Conservation (phyloP, 495 filamentous ascomycete genomes). For the Xylaria cubensis region DNA sequence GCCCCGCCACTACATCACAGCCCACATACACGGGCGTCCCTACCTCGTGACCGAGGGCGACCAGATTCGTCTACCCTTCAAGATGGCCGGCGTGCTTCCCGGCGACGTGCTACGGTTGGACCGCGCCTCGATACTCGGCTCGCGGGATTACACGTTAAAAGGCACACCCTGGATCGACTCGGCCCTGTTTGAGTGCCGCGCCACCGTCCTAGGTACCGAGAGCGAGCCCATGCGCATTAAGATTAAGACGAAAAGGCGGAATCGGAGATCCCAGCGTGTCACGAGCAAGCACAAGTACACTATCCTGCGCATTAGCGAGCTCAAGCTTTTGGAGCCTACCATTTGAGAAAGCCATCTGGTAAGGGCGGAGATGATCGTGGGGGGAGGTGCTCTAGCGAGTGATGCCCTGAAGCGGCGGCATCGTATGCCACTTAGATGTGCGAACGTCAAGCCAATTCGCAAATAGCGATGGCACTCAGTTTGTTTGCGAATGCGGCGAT, state of each 20-base stretch:
- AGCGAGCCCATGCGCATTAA: constrained; percentile 83
- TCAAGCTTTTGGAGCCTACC: constrained; percentile 68
- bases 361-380: too few species aligned
- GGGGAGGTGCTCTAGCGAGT: neutral
- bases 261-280: constrained; percentile 73
- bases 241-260: constrained; percentile 93
- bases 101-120: constrained; percentile 89
- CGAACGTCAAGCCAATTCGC: neutral
- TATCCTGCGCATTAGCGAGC: constrained; percentile 80
- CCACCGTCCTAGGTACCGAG: constrained; percentile 85
- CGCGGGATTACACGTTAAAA: constrained; percentile 87
- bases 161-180: constrained; percentile 81
- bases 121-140: constrained; percentile 78
- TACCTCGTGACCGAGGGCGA: constrained; percentile 93
- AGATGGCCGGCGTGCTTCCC: constrained; percentile 79
- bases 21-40: constrained; percentile 83
- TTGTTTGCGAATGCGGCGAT: neutral
- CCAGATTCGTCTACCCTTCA: constrained; percentile 89
- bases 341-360: constrained; percentile 18
- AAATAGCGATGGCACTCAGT: neutral
- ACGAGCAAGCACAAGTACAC: constrained; percentile 89
- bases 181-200: constrained; percentile 81
- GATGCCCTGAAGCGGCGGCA: neutral
- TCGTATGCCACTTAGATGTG: too few species aligned
- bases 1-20: constrained; percentile 81